Evolutionary conservation across 306 rosid genomes (phyloP), one percentile per base, ranked within the genome.

Genomic region (Argentina anserina): DNA sequence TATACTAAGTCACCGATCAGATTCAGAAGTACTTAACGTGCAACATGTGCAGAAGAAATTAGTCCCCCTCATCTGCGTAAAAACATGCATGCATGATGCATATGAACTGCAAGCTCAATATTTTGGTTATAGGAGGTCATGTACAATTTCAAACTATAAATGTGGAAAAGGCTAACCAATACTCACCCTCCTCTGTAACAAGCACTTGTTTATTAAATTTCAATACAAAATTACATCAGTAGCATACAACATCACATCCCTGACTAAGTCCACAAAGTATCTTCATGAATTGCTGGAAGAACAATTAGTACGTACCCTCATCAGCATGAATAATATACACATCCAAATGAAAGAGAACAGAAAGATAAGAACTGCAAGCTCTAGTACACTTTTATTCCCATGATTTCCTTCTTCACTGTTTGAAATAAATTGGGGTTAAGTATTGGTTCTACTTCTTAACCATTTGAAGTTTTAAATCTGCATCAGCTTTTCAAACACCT

Each of bases 401-500:
- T 41, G 67, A 45, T 67, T 68, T 47, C 28, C 66, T 34, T 70
- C 39, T 3, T 55, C 75, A 55, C 23, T 49, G 20, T 50, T 15
- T 53, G 36, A 21, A 52, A 7, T 21, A 65, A 25, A 13, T 12
- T 50, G 26, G 26, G 49, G 37, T 25, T 9, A 0, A 53, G 28
- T 52, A 53, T 70, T 37, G 49, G 15, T 53, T 8, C 13, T 40
- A 33, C 36, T 36, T 12, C 21, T 26, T 67, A 26, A 47, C 14
- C 34, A 66, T 23, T 66, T 66, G 29, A 8, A 45, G n/a, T 50
- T 70, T 79, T 75, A 88, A 29, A 85, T 67, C 52, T 82, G 70
- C 81, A 76, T 85, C 65, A 74, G 46, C n/a, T 65, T 71, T 71
- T 87, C 86, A 78, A 90, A 92, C 68, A 23, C 64, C 78, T 76